These are phyloP conservation scores for Komagataella populi DNA, from an alignment of 805 yeast genomes.

Conservation along the genomic window DNA sequence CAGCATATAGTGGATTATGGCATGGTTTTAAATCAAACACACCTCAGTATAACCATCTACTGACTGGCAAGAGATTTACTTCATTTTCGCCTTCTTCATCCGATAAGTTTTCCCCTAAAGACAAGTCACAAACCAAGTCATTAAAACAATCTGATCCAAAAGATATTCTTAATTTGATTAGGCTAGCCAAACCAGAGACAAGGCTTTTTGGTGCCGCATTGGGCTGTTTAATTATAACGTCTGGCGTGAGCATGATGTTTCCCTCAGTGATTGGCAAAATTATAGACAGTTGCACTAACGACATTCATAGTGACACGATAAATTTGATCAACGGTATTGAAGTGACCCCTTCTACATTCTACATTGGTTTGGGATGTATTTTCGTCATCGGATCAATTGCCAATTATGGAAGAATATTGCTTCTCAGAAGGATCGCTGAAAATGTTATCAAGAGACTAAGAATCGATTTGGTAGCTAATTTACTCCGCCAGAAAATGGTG, in stretches of 20 bases:
- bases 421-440: constrained; percentile 74
- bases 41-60: background rate
- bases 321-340: constrained; percentile 28
- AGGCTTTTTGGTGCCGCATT: constrained; percentile 48
- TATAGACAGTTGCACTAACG: constrained; percentile 50
- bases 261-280: constrained; percentile 82
- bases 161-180: constrained; percentile 35
- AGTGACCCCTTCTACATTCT: constrained; percentile 48
- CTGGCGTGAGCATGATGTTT: constrained; percentile 68
- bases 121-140: background rate
- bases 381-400: constrained; percentile 67
- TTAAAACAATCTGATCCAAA: background rate
- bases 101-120: background rate
- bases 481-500: constrained; percentile 76
- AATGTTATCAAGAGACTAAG: constrained; percentile 75
- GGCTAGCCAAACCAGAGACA: constrained; percentile 43
- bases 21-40: background rate
- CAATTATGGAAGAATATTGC: constrained; percentile 67
- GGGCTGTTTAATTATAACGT: constrained; percentile 48
- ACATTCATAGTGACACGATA: constrained; percentile 9
- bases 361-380: constrained; percentile 41
- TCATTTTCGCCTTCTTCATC: background rate
- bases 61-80: background rate
- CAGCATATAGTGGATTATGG: background rate
- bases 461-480: constrained; percentile 59